Conservation (phyloP, 148 eudicot genomes). For the Mesembryanthemum crystallinum region DNA sequence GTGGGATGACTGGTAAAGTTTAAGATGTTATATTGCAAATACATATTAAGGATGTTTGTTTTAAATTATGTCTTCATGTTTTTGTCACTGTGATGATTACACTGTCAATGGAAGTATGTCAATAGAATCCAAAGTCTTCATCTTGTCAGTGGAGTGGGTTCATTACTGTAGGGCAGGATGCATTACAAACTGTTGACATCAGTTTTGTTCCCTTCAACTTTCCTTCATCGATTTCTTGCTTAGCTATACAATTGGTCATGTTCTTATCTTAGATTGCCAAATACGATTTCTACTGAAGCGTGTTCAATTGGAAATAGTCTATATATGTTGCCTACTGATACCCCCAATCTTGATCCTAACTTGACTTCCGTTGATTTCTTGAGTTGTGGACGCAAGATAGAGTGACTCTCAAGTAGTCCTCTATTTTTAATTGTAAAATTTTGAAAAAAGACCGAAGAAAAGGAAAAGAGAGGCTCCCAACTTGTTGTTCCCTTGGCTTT, state of each 20-base stretch:
- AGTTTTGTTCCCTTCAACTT: neutral
- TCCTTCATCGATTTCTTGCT: neutral
- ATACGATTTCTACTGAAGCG: neutral
- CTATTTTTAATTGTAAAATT: too few species aligned
- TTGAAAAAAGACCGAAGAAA: too few species aligned
- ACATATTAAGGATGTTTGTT: neutral
- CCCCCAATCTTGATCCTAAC: neutral
- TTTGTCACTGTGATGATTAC: neutral
- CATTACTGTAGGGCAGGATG: neutral
- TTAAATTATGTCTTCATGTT: neutral
- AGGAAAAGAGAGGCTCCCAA: neutral
- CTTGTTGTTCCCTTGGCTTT: neutral
- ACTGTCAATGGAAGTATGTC: too few species aligned
- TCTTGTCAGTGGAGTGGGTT: too few species aligned
- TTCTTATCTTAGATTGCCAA: neutral
- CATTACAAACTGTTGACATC: neutral
- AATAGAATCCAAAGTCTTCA: too few species aligned
- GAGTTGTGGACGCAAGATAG: too few species aligned
- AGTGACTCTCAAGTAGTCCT: too few species aligned
- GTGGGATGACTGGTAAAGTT: slow-evolving; percentile 77
- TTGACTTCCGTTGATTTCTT: too few species aligned
- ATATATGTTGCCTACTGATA: neutral
- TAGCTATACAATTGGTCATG: neutral
- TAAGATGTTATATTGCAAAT: neutral
- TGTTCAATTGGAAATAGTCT: neutral